These are phyloP conservation scores for Ustilago cynodontis DNA, from an alignment of 1,284 basidiomycete genomes.

Conservation along the genomic window DNA sequence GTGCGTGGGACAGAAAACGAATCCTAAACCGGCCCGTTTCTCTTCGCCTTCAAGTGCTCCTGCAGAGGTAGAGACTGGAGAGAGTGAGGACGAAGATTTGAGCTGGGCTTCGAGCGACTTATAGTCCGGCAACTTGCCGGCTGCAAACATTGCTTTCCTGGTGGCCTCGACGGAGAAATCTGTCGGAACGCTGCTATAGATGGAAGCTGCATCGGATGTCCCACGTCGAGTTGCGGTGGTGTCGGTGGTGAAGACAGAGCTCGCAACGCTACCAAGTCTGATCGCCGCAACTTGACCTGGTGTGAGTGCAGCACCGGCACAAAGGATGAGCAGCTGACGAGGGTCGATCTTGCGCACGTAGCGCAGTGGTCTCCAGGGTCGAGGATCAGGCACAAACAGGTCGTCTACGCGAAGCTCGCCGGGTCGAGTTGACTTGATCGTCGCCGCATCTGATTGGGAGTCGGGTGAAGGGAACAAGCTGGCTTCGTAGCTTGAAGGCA, in stretches of 20 bases:
- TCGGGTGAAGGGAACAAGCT: conserved; percentile 17
- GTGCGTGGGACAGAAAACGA: conserved; percentile 50
- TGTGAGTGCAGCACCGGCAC: conserved; percentile 54
- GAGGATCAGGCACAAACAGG: conserved; percentile 65
- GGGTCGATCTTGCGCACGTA: conserved; percentile 66
- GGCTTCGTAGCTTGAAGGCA: conserved; percentile 46
- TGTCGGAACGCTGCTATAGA: conserved; percentile 41
- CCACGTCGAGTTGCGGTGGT: conserved; percentile 7
- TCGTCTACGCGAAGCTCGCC: conserved; percentile 44
- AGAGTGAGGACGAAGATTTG: conserved; percentile 3
- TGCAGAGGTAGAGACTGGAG: not conserved
- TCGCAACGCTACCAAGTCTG: conserved; percentile 33
- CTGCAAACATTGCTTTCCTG: conserved; percentile 40
- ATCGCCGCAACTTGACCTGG: conserved; percentile 44
- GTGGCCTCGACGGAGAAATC: conserved; percentile 38
- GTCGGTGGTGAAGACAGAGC: conserved; percentile 25
- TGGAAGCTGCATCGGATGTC: conserved; percentile 18
- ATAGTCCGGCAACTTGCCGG: conserved; percentile 52
- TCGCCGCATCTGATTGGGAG: conserved; percentile 22
- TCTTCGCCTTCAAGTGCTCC: conserved; percentile 14
- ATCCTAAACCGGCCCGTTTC: conserved; percentile 53
- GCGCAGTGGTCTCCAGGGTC: conserved; percentile 61
- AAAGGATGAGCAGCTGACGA: conserved; percentile 65
- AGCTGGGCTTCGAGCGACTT: conserved; percentile 42
- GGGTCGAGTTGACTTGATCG: conserved; percentile 22